Evolutionary conservation across 192 early-diverging fungal species (phyloP).

Genomic region (Oehlia diaphana): DNA sequence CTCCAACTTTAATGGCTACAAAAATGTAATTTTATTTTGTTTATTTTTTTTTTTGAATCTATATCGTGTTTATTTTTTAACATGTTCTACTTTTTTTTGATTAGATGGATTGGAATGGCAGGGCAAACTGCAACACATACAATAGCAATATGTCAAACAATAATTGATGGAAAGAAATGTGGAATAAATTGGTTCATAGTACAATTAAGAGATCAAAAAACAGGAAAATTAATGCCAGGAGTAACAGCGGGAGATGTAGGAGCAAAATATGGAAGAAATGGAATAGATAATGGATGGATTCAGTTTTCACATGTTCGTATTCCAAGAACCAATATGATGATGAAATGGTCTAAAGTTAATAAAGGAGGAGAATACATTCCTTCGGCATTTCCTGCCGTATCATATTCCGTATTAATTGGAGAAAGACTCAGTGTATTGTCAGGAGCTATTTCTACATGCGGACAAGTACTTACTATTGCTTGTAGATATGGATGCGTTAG

Average conservation of each 20-base stretch:
- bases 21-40: conserved; percentile 46
- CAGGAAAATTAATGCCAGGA: conserved; percentile 50
- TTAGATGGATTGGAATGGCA: conserved; percentile 61
- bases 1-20: conserved; percentile 58
- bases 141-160: conserved; percentile 61
- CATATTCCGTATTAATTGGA: conserved; percentile 64
- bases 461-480: conserved; percentile 60
- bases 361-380: conserved; percentile 55
- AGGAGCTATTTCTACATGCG: conserved; percentile 41
- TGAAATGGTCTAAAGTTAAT: conserved; percentile 55
- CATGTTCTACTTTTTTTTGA: neutral
- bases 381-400: conserved; percentile 54
- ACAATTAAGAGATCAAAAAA: conserved; percentile 53
- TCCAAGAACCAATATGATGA: conserved; percentile 58
- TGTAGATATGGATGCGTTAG: conserved; percentile 61
- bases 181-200: conserved; percentile 72
- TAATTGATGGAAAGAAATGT: conserved; percentile 53
- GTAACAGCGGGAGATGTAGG: conserved; percentile 62
- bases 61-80: neutral
- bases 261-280: conserved; percentile 57
- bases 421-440: conserved; percentile 56
- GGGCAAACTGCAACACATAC: conserved; percentile 69
- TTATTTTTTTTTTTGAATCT: neutral
- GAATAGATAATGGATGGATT: conserved; percentile 71
- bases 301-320: conserved; percentile 57